Base-by-base conservation (phyloP, 2,329 filamentous ascomycete genomes). In the Beauveria varroae region DNA sequence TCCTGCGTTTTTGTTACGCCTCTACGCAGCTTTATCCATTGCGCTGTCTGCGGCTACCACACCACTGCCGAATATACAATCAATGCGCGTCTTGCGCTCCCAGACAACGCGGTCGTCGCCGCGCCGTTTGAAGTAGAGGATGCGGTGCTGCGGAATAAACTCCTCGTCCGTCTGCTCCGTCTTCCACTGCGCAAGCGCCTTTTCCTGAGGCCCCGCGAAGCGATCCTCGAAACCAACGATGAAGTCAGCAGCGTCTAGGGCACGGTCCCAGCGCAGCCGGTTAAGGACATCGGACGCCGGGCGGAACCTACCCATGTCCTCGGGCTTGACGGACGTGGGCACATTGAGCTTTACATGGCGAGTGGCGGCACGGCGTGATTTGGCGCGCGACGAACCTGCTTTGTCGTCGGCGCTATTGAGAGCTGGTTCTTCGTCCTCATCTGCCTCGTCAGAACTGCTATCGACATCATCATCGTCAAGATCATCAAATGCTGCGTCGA, bases 91-190 rank as follows among this genome's bases (percentile, higher is more conserved):
- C 65, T 75, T 76, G 63, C 81, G 73, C 66, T 87, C 82, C 84
- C 85, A 87, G 4, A 86, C 74, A n/a, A 81, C 70, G 5, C 68
- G 69, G 0, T 76, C 76, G 63, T 83, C 81, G 61, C 76, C 80
- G 68, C 71, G 78, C 12, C 79, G 75, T 70, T 79, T 83, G 67
- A 87, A 87, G 69, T 85, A 86, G 61, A 85, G 68, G 64, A 87
- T 84, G 18, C 85, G 76, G 67, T 87, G 84, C 71, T 86, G 82
- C 7, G 85, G 85, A 60, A 88, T 86, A 67, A 86, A 88, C 70
- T 87, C 85, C 63, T 87, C 83, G 64, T 87, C 81, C 37, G 84
- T 86, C 70, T 83, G 80, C 67, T 86, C 84, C 18, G 74, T 76
- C 73, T 83, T 85, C 85, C 85, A 87, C 34, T 76, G 72, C 57